phyloP scores from a whole-genome alignment of 495 filamentous ascomycete genomes.

The Podospora pseudopauciseta region DNA sequence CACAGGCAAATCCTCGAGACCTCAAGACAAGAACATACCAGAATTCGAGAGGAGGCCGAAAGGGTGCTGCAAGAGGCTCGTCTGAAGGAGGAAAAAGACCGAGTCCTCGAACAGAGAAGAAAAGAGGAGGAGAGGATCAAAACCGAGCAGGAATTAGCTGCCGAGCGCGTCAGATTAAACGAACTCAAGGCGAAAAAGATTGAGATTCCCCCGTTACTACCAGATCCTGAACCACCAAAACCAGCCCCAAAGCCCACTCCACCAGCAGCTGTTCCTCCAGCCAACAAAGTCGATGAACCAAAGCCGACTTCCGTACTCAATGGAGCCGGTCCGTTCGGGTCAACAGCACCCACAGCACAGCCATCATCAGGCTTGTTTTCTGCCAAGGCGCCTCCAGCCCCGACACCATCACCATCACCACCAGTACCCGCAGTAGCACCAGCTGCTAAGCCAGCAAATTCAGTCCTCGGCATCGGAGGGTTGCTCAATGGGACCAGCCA shows the following conservation, averaged over 20 bases:
- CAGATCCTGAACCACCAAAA: constrained; percentile 28
- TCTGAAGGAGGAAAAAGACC: constrained; percentile 43
- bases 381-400: neutral
- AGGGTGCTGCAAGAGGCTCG: constrained; percentile 44
- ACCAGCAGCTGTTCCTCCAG: neutral
- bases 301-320: constrained; percentile 13
- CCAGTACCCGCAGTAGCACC: neutral
- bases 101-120: constrained; percentile 45
- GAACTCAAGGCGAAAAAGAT: constrained; percentile 42
- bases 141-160: constrained; percentile 39
- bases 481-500: constrained; percentile 8
- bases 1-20: constrained; percentile 61
- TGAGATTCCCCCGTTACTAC: constrained; percentile 39
- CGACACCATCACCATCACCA: constrained; percentile 3
- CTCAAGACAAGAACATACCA: constrained; percentile 59
- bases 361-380: neutral
- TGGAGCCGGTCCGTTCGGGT: neutral
- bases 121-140: constrained; percentile 53
- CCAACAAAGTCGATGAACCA: neutral
- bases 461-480: constrained; percentile 4
- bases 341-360: neutral
- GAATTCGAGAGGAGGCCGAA: constrained; percentile 59
- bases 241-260: constrained; percentile 8
- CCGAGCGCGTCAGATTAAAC: constrained; percentile 40
- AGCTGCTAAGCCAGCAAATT: constrained; percentile 5